Evolutionary conservation across 371 early-diverging fungal species (phyloP), one percentile per base, ranked within the genome.

Genomic region (Mortierella sp.): DNA sequence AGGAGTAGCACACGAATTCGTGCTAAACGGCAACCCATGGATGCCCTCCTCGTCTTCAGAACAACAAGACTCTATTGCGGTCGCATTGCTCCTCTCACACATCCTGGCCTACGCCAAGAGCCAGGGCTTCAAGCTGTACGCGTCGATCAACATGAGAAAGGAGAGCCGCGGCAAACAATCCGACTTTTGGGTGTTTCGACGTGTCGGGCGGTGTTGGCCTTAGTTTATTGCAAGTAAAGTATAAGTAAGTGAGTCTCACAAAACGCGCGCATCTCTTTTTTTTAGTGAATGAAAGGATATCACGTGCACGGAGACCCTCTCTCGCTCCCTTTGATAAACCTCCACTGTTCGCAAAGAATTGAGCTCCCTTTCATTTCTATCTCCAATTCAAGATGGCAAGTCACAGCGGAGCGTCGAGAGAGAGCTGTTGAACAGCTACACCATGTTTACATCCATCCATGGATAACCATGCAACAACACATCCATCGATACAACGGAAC

Each of bases 311-410:
- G 26, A 9, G 19, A 16, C 21, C 34, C 5, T 61, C 34, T 10
- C 9, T 4, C 43, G 6, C 43, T 6, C 43, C 59, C 64, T 64
- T 64, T 37, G 61, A 61, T 61, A 31, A 37, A 37, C 5, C 34
- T 19, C 9, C 8, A 16, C 19, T 3, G 14, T 13, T 19, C 10
- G 0, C 31, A 24, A 11, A 43, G 13, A 11, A 26, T 53, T 51
- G 44, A 54, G 21, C n/a, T 50, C 26, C 37, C 34, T 31, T 71
- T 55, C 55, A 48, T 54, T 51, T 73, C 69, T 44, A 76, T 40
- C 31, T 28, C 28, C 34, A 75, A 28, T 31, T 26, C 28, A 59
- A 70, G 46, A 70, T 70, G 70, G 70, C 48, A 64, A 64, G 64
- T 64, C 64, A 64, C 64, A 64, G 64, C 21, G 48, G 48, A 46